Conservation (phyloP, 805 yeast genomes). For the Isabelozyma rhagii region DNA sequence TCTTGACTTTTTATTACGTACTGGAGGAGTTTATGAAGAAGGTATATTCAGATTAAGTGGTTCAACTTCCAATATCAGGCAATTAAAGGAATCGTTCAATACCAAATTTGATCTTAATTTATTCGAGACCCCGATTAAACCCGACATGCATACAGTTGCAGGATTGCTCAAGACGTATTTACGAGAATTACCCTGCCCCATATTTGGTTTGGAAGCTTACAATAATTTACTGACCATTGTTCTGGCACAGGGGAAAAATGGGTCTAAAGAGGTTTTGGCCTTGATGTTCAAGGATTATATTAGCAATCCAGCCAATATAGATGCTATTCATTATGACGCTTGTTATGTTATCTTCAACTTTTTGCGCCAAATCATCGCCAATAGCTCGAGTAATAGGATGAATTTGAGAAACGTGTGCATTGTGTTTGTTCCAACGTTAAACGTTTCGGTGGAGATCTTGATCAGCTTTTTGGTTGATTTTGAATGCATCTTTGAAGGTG, state of each 20-base stretch:
- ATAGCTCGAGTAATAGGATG: conserved; percentile 74
- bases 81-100: conserved; percentile 68
- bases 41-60: conserved; percentile 93
- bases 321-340: conserved; percentile 55
- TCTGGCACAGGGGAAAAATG: conserved; percentile 1
- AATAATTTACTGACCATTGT: conserved; percentile 24
- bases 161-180: conserved; percentile 81
- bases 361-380: conserved; percentile 59
- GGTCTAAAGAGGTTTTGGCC: conserved; percentile 20
- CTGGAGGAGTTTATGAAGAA: conserved; percentile 78
- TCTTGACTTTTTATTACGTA: conserved; percentile 58
- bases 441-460: conserved; percentile 60
- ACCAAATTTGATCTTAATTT: conserved; percentile 66
- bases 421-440: conserved; percentile 79
- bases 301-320: conserved; percentile 36
- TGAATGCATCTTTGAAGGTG: conserved; percentile 56
- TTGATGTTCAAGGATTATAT: conserved; percentile 30
- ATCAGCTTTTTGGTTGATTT: conserved; percentile 61
- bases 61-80: conserved; percentile 71
- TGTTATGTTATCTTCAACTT: conserved; percentile 66
- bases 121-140: conserved; percentile 38
- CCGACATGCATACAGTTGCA: conserved; percentile 83
- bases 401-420: conserved; percentile 72
- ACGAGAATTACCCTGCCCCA: conserved; percentile 67
- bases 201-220: conserved; percentile 55